These are phyloP conservation scores for Aspergillus felis DNA, from an alignment of 2,329 filamentous ascomycete genomes.

Conservation along the genomic window DNA sequence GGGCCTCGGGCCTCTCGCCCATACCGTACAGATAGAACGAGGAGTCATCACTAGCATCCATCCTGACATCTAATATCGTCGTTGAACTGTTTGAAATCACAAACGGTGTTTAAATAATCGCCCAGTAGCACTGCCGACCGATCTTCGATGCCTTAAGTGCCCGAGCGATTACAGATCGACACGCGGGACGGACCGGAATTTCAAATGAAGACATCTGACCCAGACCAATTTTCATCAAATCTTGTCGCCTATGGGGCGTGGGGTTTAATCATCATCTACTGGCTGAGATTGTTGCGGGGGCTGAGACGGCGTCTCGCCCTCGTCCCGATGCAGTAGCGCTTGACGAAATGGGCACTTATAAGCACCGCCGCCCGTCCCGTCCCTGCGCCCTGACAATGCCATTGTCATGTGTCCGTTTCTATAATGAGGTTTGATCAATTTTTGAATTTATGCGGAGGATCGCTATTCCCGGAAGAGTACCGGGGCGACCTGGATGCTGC, in stretches of 20 bases:
- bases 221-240: not conserved
- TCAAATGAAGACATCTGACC: not conserved
- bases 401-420: too few species aligned
- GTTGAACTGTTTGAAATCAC: too few species aligned
- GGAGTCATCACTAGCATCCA: slow-evolving; percentile 17
- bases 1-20: slow-evolving; percentile 22
- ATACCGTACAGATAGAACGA: slow-evolving; percentile 25
- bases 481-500: slow-evolving; percentile 17
- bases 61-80: not conserved
- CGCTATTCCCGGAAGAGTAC: slow-evolving; percentile 20
- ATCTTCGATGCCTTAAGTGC: not conserved
- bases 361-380: not conserved
- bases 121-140: not conserved
- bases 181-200: not conserved
- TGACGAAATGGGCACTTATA: slow-evolving; percentile 6
- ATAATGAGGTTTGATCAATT: slow-evolving; percentile 15
- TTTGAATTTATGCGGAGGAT: slow-evolving; percentile 13
- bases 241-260: not conserved
- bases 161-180: not conserved
- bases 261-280: not conserved
- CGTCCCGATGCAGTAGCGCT: slow-evolving; percentile 9
- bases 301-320: not conserved
- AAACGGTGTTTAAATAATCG: not conserved
- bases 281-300: not conserved
- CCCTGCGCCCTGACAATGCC: too few species aligned